phyloP scores from a whole-genome alignment of 495 filamentous ascomycete genomes.

The Neurospora intermedia region DNA sequence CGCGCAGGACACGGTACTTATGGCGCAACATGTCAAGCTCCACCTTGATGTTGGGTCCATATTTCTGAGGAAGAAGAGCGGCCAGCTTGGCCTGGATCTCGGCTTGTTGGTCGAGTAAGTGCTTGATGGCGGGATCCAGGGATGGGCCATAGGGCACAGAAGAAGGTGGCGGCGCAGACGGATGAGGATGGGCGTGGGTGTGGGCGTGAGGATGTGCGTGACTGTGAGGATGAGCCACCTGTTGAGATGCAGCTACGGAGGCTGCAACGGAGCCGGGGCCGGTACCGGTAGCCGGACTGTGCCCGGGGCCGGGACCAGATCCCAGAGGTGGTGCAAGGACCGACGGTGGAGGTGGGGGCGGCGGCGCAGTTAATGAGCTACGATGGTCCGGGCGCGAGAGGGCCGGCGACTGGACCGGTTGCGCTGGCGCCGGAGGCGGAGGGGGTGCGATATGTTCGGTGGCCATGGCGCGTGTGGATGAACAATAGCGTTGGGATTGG shows the following conservation, averaged over 20 bases:
- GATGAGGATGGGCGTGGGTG: neutral
- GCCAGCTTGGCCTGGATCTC: slow-evolving; percentile 39
- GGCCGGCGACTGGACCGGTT: slow-evolving; percentile 4
- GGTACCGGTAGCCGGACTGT: neutral
- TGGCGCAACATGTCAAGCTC: slow-evolving; percentile 39
- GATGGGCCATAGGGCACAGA: slow-evolving; percentile 24
- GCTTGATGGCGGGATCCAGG: slow-evolving; percentile 35
- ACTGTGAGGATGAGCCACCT: slow-evolving; percentile 1
- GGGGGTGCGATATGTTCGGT: slow-evolving; percentile 17
- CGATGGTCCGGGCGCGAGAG: slow-evolving; percentile 14
- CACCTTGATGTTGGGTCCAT: slow-evolving; percentile 31
- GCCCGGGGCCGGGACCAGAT: slow-evolving; percentile 3
- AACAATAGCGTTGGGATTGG: neutral
- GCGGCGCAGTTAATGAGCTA: slow-evolving; percentile 16
- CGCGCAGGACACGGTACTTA: slow-evolving; percentile 33
- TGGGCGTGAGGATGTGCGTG: neutral
- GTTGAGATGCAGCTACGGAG: neutral
- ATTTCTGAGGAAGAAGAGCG: slow-evolving; percentile 32
- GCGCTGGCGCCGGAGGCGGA: slow-evolving; percentile 12
- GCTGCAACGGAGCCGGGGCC: neutral
- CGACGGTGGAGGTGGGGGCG: slow-evolving; percentile 9
- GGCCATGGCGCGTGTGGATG: slow-evolving; percentile 14
- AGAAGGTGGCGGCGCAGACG: neutral
- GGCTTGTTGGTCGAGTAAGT: slow-evolving; percentile 36
- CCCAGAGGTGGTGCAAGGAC: slow-evolving; percentile 9